These are phyloP conservation scores for Lachnellula arida DNA, from an alignment of 2,329 filamentous ascomycete genomes.

Conservation along the genomic window DNA sequence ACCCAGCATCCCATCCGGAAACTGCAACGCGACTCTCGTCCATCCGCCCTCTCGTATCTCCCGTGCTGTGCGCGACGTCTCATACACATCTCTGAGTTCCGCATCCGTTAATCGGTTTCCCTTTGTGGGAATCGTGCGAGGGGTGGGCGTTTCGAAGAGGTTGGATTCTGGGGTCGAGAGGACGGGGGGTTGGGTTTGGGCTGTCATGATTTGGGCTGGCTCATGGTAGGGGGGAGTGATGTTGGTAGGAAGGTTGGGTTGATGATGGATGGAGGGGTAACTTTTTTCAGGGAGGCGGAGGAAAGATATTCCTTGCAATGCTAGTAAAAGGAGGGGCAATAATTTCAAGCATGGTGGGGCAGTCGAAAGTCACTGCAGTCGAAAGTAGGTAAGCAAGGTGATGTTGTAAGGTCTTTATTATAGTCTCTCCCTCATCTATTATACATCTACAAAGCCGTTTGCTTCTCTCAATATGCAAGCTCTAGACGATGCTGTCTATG, in stretches of 20 bases:
- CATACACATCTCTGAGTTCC: slow-evolving; percentile 73
- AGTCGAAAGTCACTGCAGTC: not conserved
- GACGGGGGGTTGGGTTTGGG: slow-evolving; percentile 50
- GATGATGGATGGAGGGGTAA: slow-evolving; percentile 4
- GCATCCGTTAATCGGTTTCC: slow-evolving; percentile 44
- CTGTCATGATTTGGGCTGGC: slow-evolving; percentile 7
- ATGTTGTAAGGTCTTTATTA: too few species aligned
- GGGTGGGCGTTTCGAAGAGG: slow-evolving; percentile 48
- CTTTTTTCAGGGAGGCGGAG: not conserved
- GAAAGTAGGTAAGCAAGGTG: too few species aligned
- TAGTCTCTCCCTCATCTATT: too few species aligned
- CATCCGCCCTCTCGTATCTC: slow-evolving; percentile 72
- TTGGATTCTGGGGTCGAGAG: slow-evolving; percentile 61
- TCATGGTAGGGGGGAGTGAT: not conserved
- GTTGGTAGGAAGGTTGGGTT: not conserved
- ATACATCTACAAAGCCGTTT: too few species aligned
- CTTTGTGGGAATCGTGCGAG: not conserved
- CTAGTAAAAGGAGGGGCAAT: not conserved
- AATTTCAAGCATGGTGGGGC: not conserved
- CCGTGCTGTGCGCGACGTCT: slow-evolving; percentile 71
- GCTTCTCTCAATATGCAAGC: too few species aligned
- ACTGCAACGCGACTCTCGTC: slow-evolving; percentile 82
- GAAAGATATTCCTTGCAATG: not conserved
- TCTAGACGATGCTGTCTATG: too few species aligned
- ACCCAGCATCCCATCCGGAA: slow-evolving; percentile 85